A percentile compares a stretch with the other conserved stretches of the same genome.
Evolutionary conservation across 495 filamentous ascomycete species (phyloP).

Genomic region (Daldinia bambusicola): DNA sequence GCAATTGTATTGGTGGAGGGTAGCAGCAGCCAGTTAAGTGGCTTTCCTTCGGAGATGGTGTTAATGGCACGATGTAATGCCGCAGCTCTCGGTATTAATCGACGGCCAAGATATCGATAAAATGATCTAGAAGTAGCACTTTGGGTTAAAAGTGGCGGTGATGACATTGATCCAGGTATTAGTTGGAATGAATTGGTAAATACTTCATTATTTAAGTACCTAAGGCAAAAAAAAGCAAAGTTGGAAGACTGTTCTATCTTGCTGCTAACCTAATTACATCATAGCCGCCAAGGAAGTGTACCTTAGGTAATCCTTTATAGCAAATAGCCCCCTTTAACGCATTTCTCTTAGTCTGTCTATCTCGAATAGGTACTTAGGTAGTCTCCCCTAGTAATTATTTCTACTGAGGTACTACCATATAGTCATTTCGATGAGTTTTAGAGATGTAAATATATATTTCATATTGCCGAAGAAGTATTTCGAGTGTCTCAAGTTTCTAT

Average conservation of each 20-base stretch:
- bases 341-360: neutral
- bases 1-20: neutral
- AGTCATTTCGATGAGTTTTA: too few species aligned
- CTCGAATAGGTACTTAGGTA: too few species aligned
- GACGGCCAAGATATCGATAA: slow-evolving; percentile 7
- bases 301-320: slow-evolving; percentile 10
- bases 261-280: slow-evolving; percentile 35
- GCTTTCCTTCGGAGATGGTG: neutral
- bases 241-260: slow-evolving; percentile 17
- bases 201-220: slow-evolving; percentile 2
- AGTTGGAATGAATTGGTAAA: slow-evolving; percentile 25
- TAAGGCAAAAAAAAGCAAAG: slow-evolving; percentile 1
- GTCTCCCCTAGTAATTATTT: too few species aligned
- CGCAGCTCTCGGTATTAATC: neutral
- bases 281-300: slow-evolving; percentile 21
- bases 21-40: neutral
- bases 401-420: too few species aligned
- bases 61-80: slow-evolving; percentile 8
- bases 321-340: slow-evolving; percentile 17
- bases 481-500: too few species aligned
- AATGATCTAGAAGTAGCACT: slow-evolving; percentile 11
- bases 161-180: slow-evolving; percentile 26
- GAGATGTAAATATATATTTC: too few species aligned
- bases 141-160: slow-evolving; percentile 8
- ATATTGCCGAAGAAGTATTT: too few species aligned